Evolutionary conservation across 345 rosid species (phyloP).

Genomic region (Brassica juncea): DNA sequence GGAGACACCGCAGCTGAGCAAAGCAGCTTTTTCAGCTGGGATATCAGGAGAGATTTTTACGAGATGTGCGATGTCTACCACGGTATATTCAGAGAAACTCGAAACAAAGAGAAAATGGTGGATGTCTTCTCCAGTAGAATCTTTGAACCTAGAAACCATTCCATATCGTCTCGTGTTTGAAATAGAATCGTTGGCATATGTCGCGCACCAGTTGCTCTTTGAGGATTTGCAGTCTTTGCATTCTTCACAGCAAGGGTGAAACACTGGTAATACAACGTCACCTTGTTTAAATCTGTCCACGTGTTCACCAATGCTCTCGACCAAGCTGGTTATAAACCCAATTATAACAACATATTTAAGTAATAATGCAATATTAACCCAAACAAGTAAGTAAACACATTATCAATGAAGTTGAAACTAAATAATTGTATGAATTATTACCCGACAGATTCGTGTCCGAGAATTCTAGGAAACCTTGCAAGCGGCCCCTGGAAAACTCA

Average conservation of each 20-base stretch:
- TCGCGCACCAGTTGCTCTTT: conserved; percentile 56
- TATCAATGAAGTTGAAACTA: background rate
- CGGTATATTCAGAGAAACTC: conserved; percentile 72
- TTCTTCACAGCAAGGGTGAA: conserved; percentile 50
- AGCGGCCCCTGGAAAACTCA: conserved; percentile 46
- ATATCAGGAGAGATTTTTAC: conserved; percentile 49
- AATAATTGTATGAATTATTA: conserved; percentile 16
- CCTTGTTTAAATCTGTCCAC: conserved; percentile 61
- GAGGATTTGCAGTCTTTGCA: conserved; percentile 57
- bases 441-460: conserved; percentile 86
- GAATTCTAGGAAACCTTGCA: conserved; percentile 54
- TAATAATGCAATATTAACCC: background rate
- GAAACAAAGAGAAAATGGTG: conserved; percentile 59
- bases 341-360: background rate
- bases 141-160: conserved; percentile 53
- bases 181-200: background rate
- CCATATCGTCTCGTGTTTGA: conserved; percentile 55
- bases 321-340: conserved; percentile 46
- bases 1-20: conserved; percentile 69
- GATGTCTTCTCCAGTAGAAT: conserved; percentile 51
- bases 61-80: conserved; percentile 57
- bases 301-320: conserved; percentile 72
- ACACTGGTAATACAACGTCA: conserved; percentile 60
- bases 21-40: conserved; percentile 54
- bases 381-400: background rate